Conservation (phyloP, 1,139 yeast species). For the Yamadazyma spencermartinsiae region DNA sequence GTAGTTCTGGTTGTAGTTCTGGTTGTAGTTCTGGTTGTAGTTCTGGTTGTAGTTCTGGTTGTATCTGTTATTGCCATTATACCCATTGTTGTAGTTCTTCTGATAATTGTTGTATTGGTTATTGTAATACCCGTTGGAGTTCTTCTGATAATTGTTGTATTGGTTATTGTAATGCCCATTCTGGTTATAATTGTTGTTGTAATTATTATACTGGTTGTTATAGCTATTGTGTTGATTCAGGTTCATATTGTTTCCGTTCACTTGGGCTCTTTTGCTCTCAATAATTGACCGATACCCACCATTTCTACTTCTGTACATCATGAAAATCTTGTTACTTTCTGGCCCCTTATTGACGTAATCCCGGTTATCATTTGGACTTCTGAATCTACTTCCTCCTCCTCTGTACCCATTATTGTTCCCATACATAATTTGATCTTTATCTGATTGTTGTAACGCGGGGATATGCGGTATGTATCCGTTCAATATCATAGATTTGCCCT, state of each 20-base stretch:
- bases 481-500: slow-evolving; percentile 79
- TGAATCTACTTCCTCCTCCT: slow-evolving; percentile 31
- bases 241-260: not conserved
- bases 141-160: slow-evolving; percentile 9
- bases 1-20: slow-evolving; percentile 13
- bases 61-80: slow-evolving; percentile 7
- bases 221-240: slow-evolving; percentile 9
- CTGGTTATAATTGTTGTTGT: slow-evolving; percentile 2
- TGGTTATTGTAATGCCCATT: slow-evolving; percentile 11
- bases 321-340: slow-evolving; percentile 34
- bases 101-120: slow-evolving; percentile 4
- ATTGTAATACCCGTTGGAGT: slow-evolving; percentile 1
- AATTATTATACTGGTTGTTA: slow-evolving; percentile 7
- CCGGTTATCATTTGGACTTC: slow-evolving; percentile 33
- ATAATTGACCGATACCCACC: slow-evolving; percentile 43
- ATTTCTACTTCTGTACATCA: slow-evolving; percentile 36
- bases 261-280: slow-evolving; percentile 4
- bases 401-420: slow-evolving; percentile 24
- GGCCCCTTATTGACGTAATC: slow-evolving; percentile 47
- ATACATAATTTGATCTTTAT: slow-evolving; percentile 61
- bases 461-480: slow-evolving; percentile 73
- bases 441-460: slow-evolving; percentile 65
- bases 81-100: slow-evolving; percentile 15
- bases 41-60: slow-evolving; percentile 2
- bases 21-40: slow-evolving; percentile 4